Evolutionary conservation across 805 yeast genomes (phyloP).

Genomic region (Candida nitratophila): DNA sequence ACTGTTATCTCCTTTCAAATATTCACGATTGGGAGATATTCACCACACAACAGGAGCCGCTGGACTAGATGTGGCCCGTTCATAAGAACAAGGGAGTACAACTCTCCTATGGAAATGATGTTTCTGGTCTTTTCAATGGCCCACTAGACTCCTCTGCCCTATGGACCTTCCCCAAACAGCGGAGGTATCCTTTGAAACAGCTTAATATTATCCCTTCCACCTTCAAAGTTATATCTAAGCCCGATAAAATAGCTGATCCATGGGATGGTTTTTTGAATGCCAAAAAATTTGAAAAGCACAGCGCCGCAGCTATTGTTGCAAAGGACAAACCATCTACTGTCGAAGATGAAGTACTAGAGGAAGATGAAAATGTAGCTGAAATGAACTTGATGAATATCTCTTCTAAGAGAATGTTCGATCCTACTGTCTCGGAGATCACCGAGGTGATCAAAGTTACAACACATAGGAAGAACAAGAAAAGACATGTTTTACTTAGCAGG

Average conservation of each 20-base stretch:
- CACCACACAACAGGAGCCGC: background rate
- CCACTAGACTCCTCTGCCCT: background rate
- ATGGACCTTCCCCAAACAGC: slow-evolving; percentile 6
- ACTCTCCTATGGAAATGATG: background rate
- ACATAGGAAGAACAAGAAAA: background rate
- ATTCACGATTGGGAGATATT: too few relatives aligned
- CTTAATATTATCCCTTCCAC: slow-evolving; percentile 11
- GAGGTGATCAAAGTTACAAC: background rate
- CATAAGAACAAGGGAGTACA: background rate
- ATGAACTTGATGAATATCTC: background rate
- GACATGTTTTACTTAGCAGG: slow-evolving; percentile 20
- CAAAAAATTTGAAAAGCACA: too few relatives aligned
- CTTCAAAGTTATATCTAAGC: slow-evolving; percentile 4
- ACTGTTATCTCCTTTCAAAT: too few relatives aligned
- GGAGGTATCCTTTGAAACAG: background rate
- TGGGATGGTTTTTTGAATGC: too few relatives aligned
- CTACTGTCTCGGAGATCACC: background rate
- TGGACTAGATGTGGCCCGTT: background rate
- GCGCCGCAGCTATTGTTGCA: too few relatives aligned
- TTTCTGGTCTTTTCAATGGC: background rate
- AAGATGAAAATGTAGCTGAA: background rate
- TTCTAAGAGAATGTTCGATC: background rate
- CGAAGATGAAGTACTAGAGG: background rate
- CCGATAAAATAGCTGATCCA: slow-evolving; percentile 3
- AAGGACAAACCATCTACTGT: too few relatives aligned